Evolutionary conservation across 2,329 filamentous ascomycete genomes (phyloP), one percentile per base, ranked within the genome.

Genomic region (Aspergillus sp.): DNA sequence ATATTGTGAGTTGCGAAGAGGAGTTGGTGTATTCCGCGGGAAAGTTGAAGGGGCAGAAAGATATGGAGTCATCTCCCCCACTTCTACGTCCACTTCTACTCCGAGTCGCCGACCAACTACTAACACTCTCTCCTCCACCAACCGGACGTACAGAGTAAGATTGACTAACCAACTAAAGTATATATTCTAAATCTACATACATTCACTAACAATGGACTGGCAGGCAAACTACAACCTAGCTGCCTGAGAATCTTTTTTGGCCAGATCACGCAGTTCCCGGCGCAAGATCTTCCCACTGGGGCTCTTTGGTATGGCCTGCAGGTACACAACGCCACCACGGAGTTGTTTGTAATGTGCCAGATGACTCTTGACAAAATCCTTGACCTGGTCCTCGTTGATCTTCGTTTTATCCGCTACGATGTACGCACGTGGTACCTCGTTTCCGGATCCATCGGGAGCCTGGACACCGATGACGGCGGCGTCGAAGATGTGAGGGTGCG

Each of bases 301-400:
- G 57, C 64, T 71, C 55, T 69, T 71, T 32, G 70, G 69, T 47
- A 77, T 75, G 3, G 61, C 61, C 11, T 73, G 64, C 42, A 61
- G 13, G 63, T 76, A 76, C 36, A 66, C 65, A 5, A 81, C 73
- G 0, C 79, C 79, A 2, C 78, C 78, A 18, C 71, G 69, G 38
- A 80, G 64, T 55, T 68, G 66, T 70, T 81, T 81, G 60, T 78
- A 80, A 43, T 69, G 73, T 2, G 76, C 75, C 50, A 81, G 61
- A 42, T 69, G 66, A 44, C 68, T 70, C 17, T 63, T 67, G 34
- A 77, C 66, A 61, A 68, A 76, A 15, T 66, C 57, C 56, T 75
- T 73, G 9, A 81, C 70, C 18, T 76, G 74, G 7, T 70, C 58
- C 36, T 73, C 74, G 8, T 63, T 72, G 17, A 76, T 64, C 42